Evolutionary conservation across 352 stramenopile species (phyloP), one percentile per base, ranked within the genome.

Genomic region (Globisporangium viniferum): DNA sequence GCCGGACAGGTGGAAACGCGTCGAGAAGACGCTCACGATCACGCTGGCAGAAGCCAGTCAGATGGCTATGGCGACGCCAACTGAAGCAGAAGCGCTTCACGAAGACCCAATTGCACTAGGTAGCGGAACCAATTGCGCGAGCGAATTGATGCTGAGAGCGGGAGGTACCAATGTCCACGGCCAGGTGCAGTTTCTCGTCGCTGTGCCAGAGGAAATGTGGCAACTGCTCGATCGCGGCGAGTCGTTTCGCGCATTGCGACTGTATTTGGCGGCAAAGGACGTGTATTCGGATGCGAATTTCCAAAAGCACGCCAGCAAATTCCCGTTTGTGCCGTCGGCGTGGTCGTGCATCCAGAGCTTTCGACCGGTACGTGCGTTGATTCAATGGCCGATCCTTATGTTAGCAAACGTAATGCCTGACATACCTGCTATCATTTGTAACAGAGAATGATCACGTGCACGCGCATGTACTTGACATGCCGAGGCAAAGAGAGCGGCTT

Each of bases 311-410:
- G 65, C 79, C 2, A 27, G 49, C 1, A 71, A 69, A 7, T 93
- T 88, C 36, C 82, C 85, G 3, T 95, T 95, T 55, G 59, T 93
- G n/a, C 70, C 72, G 20, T 69, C 85, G 0, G 76, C 89, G 44
- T 93, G 87, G 85, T 69, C 85, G 31, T 90, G 78, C 12, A 80
- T 93, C 29, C 68, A 89, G 60, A 79, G 80, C 56, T 95, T 95
- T 64, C 71, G 75, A 29, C 61, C 67, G 77, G 82, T 91, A 77
- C 14, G 64, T n/a, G 48, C 4, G 54, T 36, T 35, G 2, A n/a
- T 14, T 22, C 44, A 51, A 22, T n/a, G 44, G 2, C 44, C n/a
- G 18, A 22, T 31, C 12, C 33, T 14, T 20, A 14, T 57, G 18
- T 35, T 12, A 46, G 36, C 53, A 33, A 24, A 6, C 5, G 27